Conservation (phyloP, 768 basidiomycete species). For the Xerocomus potaroensis region DNA sequence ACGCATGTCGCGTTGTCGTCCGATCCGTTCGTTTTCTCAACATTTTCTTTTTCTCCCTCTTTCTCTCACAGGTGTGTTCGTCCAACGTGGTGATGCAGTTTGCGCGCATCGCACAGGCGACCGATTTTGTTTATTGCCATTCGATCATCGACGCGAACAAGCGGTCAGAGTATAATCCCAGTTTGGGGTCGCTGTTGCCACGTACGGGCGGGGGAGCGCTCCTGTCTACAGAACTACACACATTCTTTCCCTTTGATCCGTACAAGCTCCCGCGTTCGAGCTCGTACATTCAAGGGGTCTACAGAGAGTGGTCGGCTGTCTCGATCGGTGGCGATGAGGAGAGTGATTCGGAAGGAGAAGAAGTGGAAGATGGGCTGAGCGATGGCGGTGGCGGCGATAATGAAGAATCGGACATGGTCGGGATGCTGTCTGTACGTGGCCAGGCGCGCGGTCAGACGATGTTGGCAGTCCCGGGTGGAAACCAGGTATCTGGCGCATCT, state of each 20-base stretch:
- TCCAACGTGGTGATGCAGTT: slow-evolving; percentile 89
- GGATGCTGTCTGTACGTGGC: neutral
- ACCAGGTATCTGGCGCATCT: slow-evolving; percentile 20
- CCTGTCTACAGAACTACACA: slow-evolving; percentile 69
- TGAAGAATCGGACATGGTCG: neutral
- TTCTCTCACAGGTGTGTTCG: slow-evolving; percentile 91
- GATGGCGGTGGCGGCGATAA: slow-evolving; percentile 13
- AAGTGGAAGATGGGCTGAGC: slow-evolving; percentile 38
- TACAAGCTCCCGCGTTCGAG: slow-evolving; percentile 83
- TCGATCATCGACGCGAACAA: slow-evolving; percentile 88
- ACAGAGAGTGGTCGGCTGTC: slow-evolving; percentile 86
- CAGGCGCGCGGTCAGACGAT: neutral
- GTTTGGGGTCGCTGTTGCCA: slow-evolving; percentile 20
- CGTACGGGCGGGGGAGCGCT: slow-evolving; percentile 31
- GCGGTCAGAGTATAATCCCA: slow-evolving; percentile 50
- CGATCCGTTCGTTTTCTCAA: no score
- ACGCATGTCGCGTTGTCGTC: neutral
- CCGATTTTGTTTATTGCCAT: slow-evolving; percentile 91
- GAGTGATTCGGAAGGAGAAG: slow-evolving; percentile 62
- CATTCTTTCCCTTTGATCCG: slow-evolving; percentile 98
- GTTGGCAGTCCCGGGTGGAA: slow-evolving; percentile 10
- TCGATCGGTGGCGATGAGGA: slow-evolving; percentile 66
- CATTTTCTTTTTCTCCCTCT: no score
- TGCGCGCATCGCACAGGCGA: slow-evolving; percentile 85
- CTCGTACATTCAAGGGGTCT: slow-evolving; percentile 74